These are phyloP conservation scores for Cunninghamia lanceolata DNA, from an alignment of 75 land plant species.

Conservation along the genomic window DNA sequence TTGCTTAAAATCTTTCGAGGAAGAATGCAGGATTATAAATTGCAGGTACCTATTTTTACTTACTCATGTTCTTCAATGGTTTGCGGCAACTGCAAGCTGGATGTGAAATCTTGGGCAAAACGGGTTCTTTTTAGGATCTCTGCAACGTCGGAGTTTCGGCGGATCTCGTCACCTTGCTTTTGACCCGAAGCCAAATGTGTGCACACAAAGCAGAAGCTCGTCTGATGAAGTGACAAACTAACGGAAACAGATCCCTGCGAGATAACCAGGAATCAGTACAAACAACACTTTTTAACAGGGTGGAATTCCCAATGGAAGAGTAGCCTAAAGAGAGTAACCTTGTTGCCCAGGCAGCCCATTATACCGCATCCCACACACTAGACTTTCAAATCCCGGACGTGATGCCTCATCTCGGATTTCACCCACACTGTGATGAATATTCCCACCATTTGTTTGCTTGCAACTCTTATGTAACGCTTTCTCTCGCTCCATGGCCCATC, in stretches of 20 bases:
- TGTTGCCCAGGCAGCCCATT: constrained; percentile 89
- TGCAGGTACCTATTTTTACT: background rate
- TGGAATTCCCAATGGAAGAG: background rate
- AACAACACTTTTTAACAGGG: background rate
- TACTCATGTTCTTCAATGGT: constrained; percentile 81
- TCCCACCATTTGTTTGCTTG: constrained; percentile 95
- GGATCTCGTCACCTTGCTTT: constrained; percentile 71
- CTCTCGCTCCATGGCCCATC: constrained; percentile 10
- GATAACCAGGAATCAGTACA: background rate
- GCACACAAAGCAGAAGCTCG: constrained; percentile 86
- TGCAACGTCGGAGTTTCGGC: constrained; percentile 66
- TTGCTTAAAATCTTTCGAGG: background rate
- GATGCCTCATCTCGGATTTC: constrained; percentile 38
- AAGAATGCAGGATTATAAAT: background rate
- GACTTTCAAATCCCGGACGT: constrained; percentile 56
- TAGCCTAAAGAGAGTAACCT: constrained; percentile 42
- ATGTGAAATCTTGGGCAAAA: constrained; percentile 30
- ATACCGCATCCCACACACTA: constrained; percentile 79
- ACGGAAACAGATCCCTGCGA: constrained; percentile 83
- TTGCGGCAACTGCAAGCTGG: constrained; percentile 30
- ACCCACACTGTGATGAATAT: constrained; percentile 87
- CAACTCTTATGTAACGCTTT: constrained; percentile 38
- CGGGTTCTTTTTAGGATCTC: constrained; percentile 71
- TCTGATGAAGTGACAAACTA: constrained; percentile 61
- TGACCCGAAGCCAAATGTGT: constrained; percentile 86